Conservation (phyloP, 208 protist genomes). For the Trypanosoma mega region DNA sequence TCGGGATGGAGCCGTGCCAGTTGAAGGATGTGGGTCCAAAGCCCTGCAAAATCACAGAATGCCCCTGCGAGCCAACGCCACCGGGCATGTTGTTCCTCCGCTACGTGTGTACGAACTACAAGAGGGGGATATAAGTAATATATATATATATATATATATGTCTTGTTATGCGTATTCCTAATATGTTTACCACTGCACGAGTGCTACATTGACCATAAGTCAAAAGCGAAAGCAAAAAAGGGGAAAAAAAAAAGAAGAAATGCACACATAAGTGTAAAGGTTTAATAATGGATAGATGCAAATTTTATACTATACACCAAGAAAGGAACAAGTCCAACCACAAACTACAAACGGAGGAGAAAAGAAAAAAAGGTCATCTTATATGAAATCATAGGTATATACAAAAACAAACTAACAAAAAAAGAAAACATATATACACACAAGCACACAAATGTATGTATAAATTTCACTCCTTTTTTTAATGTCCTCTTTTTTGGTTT, state of each 20-base stretch:
- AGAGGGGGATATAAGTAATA: not conserved
- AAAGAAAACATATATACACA: conserved; percentile 11
- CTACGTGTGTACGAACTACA: conserved; percentile 3
- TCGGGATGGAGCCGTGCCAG: conserved; percentile 79
- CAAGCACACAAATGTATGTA: not conserved
- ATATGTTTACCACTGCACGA: no score
- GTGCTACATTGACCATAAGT: no score
- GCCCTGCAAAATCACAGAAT: conserved; percentile 34
- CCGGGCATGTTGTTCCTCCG: conserved; percentile 34
- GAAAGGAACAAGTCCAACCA: no score
- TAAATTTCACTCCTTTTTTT: no score
- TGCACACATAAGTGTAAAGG: no score
- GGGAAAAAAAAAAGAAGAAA: no score
- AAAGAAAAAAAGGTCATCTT: no score
- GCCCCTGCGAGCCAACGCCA: conserved; percentile 33
- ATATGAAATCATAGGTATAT: not conserved
- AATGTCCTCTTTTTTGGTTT: no score
- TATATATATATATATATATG: conserved; percentile 2
- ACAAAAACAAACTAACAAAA: conserved; percentile 6
- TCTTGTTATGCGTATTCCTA: not conserved
- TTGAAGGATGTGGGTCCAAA: conserved; percentile 70
- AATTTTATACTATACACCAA: no score
- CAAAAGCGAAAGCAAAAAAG: no score
- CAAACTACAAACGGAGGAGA: no score
- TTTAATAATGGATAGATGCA: no score